Conservation (phyloP, 2,329 filamentous ascomycete species). For the Acrocalymma vagum region DNA sequence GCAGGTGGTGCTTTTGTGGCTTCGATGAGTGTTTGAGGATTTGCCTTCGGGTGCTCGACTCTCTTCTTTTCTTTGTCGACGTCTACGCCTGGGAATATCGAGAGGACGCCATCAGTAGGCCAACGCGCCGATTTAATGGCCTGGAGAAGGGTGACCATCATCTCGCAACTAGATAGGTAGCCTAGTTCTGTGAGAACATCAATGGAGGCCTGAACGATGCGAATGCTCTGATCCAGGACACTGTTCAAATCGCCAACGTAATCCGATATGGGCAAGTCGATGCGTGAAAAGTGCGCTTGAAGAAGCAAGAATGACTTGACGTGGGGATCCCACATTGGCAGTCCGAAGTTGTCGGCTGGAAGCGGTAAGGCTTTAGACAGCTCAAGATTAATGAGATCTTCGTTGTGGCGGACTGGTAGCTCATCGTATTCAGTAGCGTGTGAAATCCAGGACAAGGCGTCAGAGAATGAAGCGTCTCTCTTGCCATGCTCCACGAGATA, state of each 20-base stretch:
- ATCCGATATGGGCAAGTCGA: slow-evolving; percentile 92
- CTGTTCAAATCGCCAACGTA: slow-evolving; percentile 92
- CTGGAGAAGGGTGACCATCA: slow-evolving; percentile 87
- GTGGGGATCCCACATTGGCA: slow-evolving; percentile 98
- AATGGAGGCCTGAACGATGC: slow-evolving; percentile 94
- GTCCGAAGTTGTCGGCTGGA: slow-evolving; percentile 66
- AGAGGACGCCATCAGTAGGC: slow-evolving; percentile 81
- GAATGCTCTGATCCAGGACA: slow-evolving; percentile 94
- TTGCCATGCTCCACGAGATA: slow-evolving; percentile 81
- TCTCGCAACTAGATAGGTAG: slow-evolving; percentile 76
- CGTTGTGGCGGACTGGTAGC: slow-evolving; percentile 95
- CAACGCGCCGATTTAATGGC: slow-evolving; percentile 92
- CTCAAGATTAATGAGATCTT: slow-evolving; percentile 95
- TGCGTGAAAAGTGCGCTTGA: slow-evolving; percentile 93
- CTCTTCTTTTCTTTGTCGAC: slow-evolving; percentile 53
- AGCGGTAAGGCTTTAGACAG: slow-evolving; percentile 84
- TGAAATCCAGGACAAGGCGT: slow-evolving; percentile 91
- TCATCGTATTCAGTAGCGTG: slow-evolving; percentile 96
- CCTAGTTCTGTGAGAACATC: slow-evolving; percentile 94
- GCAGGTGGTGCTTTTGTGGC: slow-evolving; percentile 34
- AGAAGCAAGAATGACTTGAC: slow-evolving; percentile 94
- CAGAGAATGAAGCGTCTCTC: slow-evolving; percentile 76
- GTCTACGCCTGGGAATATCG: slow-evolving; percentile 79
- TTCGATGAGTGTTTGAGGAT: slow-evolving; percentile 48
- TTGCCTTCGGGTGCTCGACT: slow-evolving; percentile 49